Evolutionary conservation across 805 yeast species (phyloP).

Genomic region (Blastobotrys parvus): DNA sequence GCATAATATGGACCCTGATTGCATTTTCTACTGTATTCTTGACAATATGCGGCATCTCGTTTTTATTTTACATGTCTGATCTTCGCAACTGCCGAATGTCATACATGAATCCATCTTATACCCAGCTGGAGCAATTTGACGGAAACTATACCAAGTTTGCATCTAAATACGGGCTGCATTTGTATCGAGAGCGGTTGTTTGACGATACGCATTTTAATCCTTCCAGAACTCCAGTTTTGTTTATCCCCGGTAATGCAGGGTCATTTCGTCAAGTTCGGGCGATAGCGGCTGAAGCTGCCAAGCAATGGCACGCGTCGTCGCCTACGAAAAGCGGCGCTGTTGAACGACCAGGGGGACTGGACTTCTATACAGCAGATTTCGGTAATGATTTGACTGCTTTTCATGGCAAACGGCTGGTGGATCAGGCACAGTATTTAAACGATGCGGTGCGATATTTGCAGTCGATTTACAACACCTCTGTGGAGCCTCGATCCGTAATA

Average conservation of each 20-base stretch:
- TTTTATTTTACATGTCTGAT: constrained; percentile 6
- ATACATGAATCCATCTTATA: constrained; percentile 80
- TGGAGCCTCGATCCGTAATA: constrained; percentile 56
- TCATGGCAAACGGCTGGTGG: constrained; percentile 85
- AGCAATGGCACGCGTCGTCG: constrained; percentile 21
- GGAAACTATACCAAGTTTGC: constrained; percentile 61
- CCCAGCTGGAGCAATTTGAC: constrained; percentile 66
- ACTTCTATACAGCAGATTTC: constrained; percentile 86
- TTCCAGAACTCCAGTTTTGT: constrained; percentile 76
- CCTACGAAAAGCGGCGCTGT: background rate
- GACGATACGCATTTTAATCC: constrained; percentile 34
- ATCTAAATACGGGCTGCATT: constrained; percentile 67
- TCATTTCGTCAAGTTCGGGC: constrained; percentile 84
- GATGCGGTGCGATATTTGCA: constrained; percentile 75
- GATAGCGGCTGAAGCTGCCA: constrained; percentile 78
- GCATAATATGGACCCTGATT: too few relatives aligned
- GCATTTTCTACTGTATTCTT: constrained; percentile 3
- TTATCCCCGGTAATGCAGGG: constrained; percentile 98
- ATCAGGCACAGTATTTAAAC: constrained; percentile 86
- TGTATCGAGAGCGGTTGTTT: constrained; percentile 63
- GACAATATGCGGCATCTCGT: constrained; percentile 4
- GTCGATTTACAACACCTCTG: constrained; percentile 40
- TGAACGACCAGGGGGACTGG: constrained; percentile 30
- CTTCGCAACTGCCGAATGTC: constrained; percentile 49
- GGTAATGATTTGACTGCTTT: constrained; percentile 93